Evolutionary conservation across 768 basidiomycete species (phyloP).

Genomic region (Pleurotus cornucopiae): DNA sequence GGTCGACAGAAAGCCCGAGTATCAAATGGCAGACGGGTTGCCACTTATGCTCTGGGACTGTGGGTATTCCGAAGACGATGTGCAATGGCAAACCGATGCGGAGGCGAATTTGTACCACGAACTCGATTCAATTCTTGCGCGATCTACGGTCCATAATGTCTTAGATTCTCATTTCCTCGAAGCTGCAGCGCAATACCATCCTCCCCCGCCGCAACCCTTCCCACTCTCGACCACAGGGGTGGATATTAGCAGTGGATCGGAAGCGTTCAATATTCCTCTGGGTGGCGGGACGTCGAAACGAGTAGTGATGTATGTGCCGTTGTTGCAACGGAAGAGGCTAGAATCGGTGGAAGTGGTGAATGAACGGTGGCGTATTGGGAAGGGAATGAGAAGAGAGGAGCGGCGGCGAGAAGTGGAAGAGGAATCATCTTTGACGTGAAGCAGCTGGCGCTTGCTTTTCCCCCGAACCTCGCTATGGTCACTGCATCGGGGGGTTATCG

Average conservation of each 20-base stretch:
- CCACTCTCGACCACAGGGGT: slow-evolving; percentile 23
- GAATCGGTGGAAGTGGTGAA: slow-evolving; percentile 74
- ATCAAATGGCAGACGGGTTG: slow-evolving; percentile 90
- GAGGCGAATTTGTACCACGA: slow-evolving; percentile 42
- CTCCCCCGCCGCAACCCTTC: slow-evolving; percentile 31
- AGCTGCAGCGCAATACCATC: slow-evolving; percentile 50
- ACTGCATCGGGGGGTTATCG: too few species aligned
- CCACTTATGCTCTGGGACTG: slow-evolving; percentile 94
- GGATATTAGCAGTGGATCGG: not conserved
- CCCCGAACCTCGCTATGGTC: too few species aligned
- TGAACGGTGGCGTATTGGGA: slow-evolving; percentile 71
- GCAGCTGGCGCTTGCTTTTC: too few species aligned
- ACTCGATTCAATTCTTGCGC: slow-evolving; percentile 48
- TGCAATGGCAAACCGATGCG: slow-evolving; percentile 63
- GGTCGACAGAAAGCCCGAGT: slow-evolving; percentile 76
- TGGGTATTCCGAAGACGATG: slow-evolving; percentile 58
- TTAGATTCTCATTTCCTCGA: slow-evolving; percentile 64
- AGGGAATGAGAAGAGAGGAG: slow-evolving; percentile 46
- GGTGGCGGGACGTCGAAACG: slow-evolving; percentile 70
- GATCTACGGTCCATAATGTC: slow-evolving; percentile 60
- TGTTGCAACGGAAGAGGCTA: slow-evolving; percentile 64
- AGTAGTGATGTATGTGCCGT: slow-evolving; percentile 56
- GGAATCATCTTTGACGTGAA: not conserved
- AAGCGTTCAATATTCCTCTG: slow-evolving; percentile 46
- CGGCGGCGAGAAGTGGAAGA: slow-evolving; percentile 18